Evolutionary conservation across 2,329 filamentous ascomycete species (phyloP).

Genomic region (Botrytis aclada): DNA sequence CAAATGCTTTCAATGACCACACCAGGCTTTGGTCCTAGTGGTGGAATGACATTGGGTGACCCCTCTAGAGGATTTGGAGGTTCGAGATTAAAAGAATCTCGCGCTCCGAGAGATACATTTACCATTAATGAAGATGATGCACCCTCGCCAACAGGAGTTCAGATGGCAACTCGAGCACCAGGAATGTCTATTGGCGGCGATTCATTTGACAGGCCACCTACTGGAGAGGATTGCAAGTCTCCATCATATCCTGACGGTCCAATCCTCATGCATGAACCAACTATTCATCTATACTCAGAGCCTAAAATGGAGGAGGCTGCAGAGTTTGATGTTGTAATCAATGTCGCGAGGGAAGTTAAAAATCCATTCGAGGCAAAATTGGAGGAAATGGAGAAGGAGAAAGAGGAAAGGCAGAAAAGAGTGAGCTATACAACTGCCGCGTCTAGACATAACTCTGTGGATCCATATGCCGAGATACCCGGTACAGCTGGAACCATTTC

Average conservation of each 20-base stretch:
- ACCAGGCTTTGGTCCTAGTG: conserved; percentile 56
- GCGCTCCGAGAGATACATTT: conserved; percentile 30
- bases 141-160: conserved; percentile 53
- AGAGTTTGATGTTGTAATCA: conserved; percentile 78
- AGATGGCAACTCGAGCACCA: conserved; percentile 54
- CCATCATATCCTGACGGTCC: conserved; percentile 80
- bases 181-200: conserved; percentile 55
- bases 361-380: conserved; percentile 68
- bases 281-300: conserved; percentile 76
- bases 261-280: conserved; percentile 75
- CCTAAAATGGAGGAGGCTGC: conserved; percentile 74
- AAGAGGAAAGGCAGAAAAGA: conserved; percentile 31
- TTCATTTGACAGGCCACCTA: conserved; percentile 64
- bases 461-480: conserved; percentile 22
- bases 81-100: conserved; percentile 36
- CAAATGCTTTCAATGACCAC: conserved; percentile 56
- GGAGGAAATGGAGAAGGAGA: conserved; percentile 38
- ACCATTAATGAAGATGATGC: conserved; percentile 37
- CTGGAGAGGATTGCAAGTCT: conserved; percentile 75
- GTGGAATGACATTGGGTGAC: conserved; percentile 62
- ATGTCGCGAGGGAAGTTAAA: conserved; percentile 76
- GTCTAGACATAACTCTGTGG: conserved; percentile 25
- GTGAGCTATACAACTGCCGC: conserved; percentile 34
- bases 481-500: conserved; percentile 57
- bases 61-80: conserved; percentile 26